These are phyloP conservation scores for Protomyces inundatus DNA, from an alignment of 1,139 yeast species.

Conservation along the genomic window DNA sequence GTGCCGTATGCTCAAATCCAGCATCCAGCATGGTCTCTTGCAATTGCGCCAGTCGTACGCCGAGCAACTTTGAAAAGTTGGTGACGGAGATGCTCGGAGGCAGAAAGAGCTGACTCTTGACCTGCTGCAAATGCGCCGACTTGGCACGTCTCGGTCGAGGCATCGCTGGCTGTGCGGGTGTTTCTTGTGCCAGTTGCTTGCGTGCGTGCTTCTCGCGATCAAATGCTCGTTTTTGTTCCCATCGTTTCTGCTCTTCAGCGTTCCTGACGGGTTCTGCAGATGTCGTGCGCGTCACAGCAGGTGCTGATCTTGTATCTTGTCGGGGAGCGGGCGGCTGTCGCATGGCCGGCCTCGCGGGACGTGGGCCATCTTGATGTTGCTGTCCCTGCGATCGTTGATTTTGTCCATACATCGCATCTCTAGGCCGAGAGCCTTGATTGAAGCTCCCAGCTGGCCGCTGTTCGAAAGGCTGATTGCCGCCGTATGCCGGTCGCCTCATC, in stretches of 20 bases:
- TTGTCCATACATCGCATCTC: neutral
- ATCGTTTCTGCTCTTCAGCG: neutral
- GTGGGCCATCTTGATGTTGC: too few species aligned
- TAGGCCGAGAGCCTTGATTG: neutral
- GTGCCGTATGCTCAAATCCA: slow-evolving; percentile 72
- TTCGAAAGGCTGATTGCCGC: neutral
- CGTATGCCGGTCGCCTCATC: too few species aligned
- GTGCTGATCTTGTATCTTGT: neutral
- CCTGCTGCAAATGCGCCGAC: slow-evolving; percentile 17
- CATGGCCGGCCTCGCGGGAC: too few species aligned
- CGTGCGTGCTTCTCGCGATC: slow-evolving; percentile 1
- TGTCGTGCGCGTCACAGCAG: neutral
- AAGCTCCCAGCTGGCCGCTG: neutral
- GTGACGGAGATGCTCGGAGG: slow-evolving; percentile 73
- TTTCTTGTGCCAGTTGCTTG: neutral
- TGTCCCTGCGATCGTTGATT: too few species aligned
- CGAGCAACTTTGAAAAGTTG: slow-evolving; percentile 66
- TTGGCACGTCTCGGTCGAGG: neutral
- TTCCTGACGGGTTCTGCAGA: neutral
- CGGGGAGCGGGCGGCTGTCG: too few species aligned
- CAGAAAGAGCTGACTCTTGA: slow-evolving; percentile 15
- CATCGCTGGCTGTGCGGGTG: neutral
- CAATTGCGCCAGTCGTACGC: slow-evolving; percentile 56
- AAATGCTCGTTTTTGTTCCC: slow-evolving; percentile 2
- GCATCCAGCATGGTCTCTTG: slow-evolving; percentile 55